Evolutionary conservation across 2,329 filamentous ascomycete genomes (phyloP), one percentile per base, ranked within the genome.

Genomic region (Monosporascus sp.): DNA sequence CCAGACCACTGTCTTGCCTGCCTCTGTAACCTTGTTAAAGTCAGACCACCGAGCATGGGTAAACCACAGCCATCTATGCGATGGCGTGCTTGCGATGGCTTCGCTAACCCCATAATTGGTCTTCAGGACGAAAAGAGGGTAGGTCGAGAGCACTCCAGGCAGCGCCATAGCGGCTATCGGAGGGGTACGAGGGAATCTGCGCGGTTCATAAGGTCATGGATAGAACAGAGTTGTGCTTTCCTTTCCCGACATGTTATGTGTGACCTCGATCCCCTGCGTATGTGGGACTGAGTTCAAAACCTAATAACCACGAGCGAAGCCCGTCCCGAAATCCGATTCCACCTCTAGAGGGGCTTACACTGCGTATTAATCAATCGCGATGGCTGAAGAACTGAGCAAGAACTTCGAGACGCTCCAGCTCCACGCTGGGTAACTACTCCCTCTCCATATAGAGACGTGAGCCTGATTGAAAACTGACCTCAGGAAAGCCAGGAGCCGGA

Each of bases 371-470:
- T 14, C 11, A 35, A 35, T 51, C 59, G 63, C 56, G 57, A 78
- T 78, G 75, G 65, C 75, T 41, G 75, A 67, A 48, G 63, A 80
- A 54, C 65, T 78, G 43, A 78, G 76, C 72, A 78, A 78, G 62
- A 82, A 86, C 71, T 94, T 94, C 64, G 89, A 93, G 78, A 94
- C 89, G 56, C 80, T 93, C 59, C 89, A 93, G 78, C 82, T 94
- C 61, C 89, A 94, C 71, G 89, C 89, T 68, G 89, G 89, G 86
- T 89, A 82, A 65, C 77, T 68, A 43, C 41, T 24, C 22, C 46
- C 37, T 28, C 44, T 56, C 44, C 7, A 59, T 60, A 51, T 58
- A 37, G 37, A 35, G 9, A 17, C 41, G 24, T 18, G 14, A n/a
- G 26, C 15, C 11, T 14, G 11, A 3, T 14, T 5, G 31, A 9